Conservation (phyloP, 441 rosid species). For the Isatis lusitanica region DNA sequence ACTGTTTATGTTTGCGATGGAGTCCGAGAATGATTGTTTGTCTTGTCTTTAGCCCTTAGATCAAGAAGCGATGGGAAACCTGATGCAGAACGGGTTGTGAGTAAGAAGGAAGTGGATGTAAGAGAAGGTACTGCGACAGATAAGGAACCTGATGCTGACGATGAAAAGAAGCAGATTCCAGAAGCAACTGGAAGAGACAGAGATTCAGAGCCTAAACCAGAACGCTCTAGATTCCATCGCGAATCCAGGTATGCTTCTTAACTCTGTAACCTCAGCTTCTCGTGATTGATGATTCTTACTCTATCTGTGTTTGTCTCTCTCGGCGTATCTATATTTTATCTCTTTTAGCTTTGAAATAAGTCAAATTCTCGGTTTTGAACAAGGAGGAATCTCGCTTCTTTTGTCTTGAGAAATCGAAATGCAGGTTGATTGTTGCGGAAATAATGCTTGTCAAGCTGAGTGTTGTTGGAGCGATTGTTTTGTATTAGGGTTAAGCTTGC, state of each 20-base stretch:
- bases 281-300: not conserved
- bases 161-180: no score
- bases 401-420: not conserved
- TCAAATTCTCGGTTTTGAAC: no score
- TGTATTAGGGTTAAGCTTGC: not conserved
- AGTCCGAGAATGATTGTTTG: not conserved
- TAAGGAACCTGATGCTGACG: no score
- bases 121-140: no score
- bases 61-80: constrained; percentile 79
- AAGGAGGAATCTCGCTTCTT: not conserved
- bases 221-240: constrained; percentile 58
- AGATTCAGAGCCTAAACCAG: constrained; percentile 59
- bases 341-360: not conserved
- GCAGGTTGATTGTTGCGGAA: not conserved
- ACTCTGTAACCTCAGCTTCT: not conserved
- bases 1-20: no score
- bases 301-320: constrained; percentile 5
- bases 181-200: no score
- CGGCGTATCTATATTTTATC: not conserved
- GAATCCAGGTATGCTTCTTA: constrained; percentile 57
- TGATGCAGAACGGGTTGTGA: constrained; percentile 42
- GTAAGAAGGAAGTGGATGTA: constrained; percentile 38
- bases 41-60: constrained; percentile 56
- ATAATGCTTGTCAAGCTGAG: not conserved
- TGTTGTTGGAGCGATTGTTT: not conserved